Base-by-base conservation (phyloP, 768 basidiomycete species). In the Tylopilus plumbeoviolaceoides region DNA sequence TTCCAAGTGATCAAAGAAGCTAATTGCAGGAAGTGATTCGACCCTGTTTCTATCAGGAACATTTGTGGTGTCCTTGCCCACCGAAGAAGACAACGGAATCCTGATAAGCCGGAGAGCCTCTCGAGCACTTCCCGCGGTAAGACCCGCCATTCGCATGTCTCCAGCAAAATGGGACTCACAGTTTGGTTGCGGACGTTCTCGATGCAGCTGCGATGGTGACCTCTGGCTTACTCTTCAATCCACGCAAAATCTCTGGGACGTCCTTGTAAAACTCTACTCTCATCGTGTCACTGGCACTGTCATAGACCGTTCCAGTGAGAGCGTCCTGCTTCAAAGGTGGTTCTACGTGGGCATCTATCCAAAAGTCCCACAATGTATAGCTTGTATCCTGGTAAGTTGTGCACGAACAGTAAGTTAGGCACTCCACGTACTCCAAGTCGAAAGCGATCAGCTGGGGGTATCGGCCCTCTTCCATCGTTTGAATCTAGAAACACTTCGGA, bases 331-430 rank as follows among this genome's bases (percentile, higher is more conserved):
- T 76, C 47, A 89, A 68, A 7, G 86, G 82, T 28, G 78, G 80
- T 41, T 76, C 71, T 47, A 89, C 76, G 65, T 91, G 86, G 17
- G 83, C 83, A 66, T 94, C 91, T 48, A 93, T 85, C 91, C 90
- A 92, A 15, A 92, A 73, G 52, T 85, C 80, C 91, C 90, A 93
- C 7, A 93, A 73, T 0, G 91, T 93, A 66, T 88, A 92, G 63
- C 90, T 91, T 56, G 33, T 7, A 53, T 44, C 17, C 14, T 48
- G 4, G n/a, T 59, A 28, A 57, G 49, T 39, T 18, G 31, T 5
- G 23, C 12, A 25, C n/a, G 25, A 36, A 25, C 23, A 30, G 23
- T 11, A 30, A 30, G 49, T n/a, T 21, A 30, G 64, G 64, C 18
- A 31, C 6, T 4, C 3, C 5, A 63, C 80, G 47, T 66, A 91